Base-by-base conservation (phyloP, 345 rosid genomes). In the Acer saccharum region DNA sequence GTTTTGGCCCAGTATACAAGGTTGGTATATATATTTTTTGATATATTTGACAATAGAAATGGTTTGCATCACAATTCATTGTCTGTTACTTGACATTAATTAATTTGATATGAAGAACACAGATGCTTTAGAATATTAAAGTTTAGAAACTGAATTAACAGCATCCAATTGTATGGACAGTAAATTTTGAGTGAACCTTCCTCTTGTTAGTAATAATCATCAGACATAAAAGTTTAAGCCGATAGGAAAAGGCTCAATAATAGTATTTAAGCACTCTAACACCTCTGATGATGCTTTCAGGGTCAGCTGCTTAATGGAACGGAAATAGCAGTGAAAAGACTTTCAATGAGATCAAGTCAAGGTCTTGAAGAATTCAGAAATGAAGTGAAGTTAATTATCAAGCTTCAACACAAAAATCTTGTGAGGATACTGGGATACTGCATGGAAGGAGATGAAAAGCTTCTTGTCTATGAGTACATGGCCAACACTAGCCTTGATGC, bases 361-460 rank as follows among this genome's bases (percentile, higher is more conserved):
- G 93, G 91, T 48, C 68, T 83, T n/a, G 81, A 86, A 44, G 91
- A 86, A 61, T 90, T 90, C 71, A 79, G 74, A 76, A 90, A 85
- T 68, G 93, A 88, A 84, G 91, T 88, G 66, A 74, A 32, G 60
- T 65, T 90, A 29, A 81, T 90, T 29, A 80, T 76, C 57, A 88
- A 86, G 70, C 90, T 88, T 79, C 93, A 90, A 66, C 93, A 90
- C 57, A 81, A 78, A 66, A 89, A 88, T 78, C 87, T 89, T 16
- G 93, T 87, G 2, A 86, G 87, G 74, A 83, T 89, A 12, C 61
- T 87, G 57, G 90, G 90, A 44, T 87, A 82, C 57, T 87, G 87
- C 83, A 65, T 84, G 67, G 86, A 89, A 67, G 79, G 72, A 76
- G 76, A 83, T n/a, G 89, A 89, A 75, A 86, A 84, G 82, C 71